phyloP scores from a whole-genome alignment of 176 grass and related monocot species.

The Musa troglodytarum region DNA sequence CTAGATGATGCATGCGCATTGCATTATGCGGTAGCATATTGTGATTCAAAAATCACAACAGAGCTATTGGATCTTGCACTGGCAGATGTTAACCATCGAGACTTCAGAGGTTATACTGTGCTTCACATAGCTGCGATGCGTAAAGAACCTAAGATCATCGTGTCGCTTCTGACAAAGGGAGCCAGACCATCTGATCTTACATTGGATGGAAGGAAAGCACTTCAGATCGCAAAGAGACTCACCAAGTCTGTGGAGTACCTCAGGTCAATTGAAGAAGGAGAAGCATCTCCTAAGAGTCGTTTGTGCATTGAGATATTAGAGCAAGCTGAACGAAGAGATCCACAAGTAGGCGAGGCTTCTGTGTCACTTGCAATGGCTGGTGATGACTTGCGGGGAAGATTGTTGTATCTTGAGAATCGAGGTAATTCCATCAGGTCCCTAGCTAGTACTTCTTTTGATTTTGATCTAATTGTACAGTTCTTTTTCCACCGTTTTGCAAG shows the following conservation, averaged over 20 bases:
- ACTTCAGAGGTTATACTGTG: conserved; percentile 75
- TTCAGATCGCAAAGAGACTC: conserved; percentile 69
- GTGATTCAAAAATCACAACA: conserved; percentile 76
- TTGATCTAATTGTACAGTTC: too few relatives aligned
- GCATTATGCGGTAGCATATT: conserved; percentile 87
- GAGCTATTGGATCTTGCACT: conserved; percentile 77
- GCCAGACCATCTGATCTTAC: conserved; percentile 60
- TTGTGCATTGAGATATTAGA: conserved; percentile 74
- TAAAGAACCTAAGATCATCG: conserved; percentile 84
- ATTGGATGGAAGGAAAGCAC: conserved; percentile 67
- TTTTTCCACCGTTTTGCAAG: too few relatives aligned
- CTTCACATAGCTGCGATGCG: conserved; percentile 71
- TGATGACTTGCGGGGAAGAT: conserved; percentile 38
- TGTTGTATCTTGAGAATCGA: conserved; percentile 86
- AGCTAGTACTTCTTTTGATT: too few relatives aligned
- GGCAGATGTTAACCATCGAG: conserved; percentile 78
- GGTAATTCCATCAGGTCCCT: conserved; percentile 23
- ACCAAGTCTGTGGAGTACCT: conserved; percentile 45
- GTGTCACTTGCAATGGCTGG: conserved; percentile 63
- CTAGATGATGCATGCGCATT: conserved; percentile 80
- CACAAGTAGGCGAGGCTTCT: conserved; percentile 58
- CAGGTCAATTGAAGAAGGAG: conserved; percentile 34
- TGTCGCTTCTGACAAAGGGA: conserved; percentile 88
- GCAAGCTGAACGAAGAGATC: conserved; percentile 64
- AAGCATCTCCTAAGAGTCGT: conserved; percentile 48